Evolutionary conservation across 805 yeast species (phyloP), one percentile per base, ranked within the genome.

Genomic region (Cyberlindnera sargentensis): DNA sequence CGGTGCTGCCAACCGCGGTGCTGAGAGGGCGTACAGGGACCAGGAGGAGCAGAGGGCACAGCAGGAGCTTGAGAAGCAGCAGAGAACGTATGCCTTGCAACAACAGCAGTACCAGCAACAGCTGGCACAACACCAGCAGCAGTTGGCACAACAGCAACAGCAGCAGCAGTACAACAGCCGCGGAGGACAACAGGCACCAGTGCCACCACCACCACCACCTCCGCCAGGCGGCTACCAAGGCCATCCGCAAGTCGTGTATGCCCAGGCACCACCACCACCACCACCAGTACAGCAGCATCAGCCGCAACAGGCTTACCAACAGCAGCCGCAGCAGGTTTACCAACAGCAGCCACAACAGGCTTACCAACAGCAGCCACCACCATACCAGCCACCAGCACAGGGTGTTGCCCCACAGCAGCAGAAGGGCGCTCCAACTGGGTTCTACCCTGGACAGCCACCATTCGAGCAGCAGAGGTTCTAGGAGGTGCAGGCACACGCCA

Each of bases 21-120:
- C 20, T 15, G 20, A 15, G 20, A 15, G 20, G 20, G 20, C 20
- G 20, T 15, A 15, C 20, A 15, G 20, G 20, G 20, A 15, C 20
- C 20, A 15, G 20, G 20, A 15, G 20, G 20, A 15, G 20, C 20
- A 15, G 20, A 15, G 20, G 20, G 20, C 20, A 15, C 20, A 15
- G 20, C 20, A 15, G 20, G 20, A 15, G 20, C 2, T 15, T 32
- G n/a, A 27, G 34, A 24, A 39, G 6, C 20, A 10, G 8, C 20
- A 24, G 4, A 59, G 15, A 42, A 75, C 75, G 81, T 75, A 15
- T 15, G 20, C 20, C 20, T 15, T 15, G 20, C 80, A 45, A 78
- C 79, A 46, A 74, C 75, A 75, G 80, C 20, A 75, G 46, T 75
- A 67, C 58, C 75, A 75, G 24, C 25, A 33, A 6, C 30, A 35